These are phyloP conservation scores for Catenaria anguillulae DNA, from an alignment of 371 early-diverging fungal genomes.

Conservation along the genomic window DNA sequence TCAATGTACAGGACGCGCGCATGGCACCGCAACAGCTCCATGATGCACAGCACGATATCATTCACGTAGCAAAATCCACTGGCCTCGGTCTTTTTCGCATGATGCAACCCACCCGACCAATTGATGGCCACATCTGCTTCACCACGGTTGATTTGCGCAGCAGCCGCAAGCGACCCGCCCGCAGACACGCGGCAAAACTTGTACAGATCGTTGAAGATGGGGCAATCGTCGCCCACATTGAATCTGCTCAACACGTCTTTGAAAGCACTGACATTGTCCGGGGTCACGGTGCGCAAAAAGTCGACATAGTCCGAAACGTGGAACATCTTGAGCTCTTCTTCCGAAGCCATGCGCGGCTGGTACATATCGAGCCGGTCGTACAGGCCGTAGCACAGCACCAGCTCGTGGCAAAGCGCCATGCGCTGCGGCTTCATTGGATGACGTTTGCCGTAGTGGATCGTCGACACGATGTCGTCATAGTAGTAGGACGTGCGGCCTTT, in stretches of 20 bases:
- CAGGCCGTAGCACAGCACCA: constrained; percentile 73
- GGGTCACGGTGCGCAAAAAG: constrained; percentile 85
- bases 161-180: constrained; percentile 76
- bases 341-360: constrained; percentile 84
- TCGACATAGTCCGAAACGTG: constrained; percentile 96
- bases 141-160: constrained; percentile 60
- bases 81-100: constrained; percentile 92
- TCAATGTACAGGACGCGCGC: constrained; percentile 97
- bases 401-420: constrained; percentile 73
- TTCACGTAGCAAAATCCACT: constrained; percentile 99
- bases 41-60: constrained; percentile 93
- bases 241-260: constrained; percentile 50
- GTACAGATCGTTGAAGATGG: constrained; percentile 90
- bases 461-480: constrained; percentile 69
- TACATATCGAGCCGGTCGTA: constrained; percentile 75
- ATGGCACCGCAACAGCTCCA: constrained; percentile 80
- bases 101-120: constrained; percentile 99
- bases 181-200: constrained; percentile 85
- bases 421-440: constrained; percentile 98
- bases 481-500: constrained; percentile 61
- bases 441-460: constrained; percentile 68
- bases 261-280: constrained; percentile 64
- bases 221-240: constrained; percentile 95
- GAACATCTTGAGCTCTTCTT: constrained; percentile 89
- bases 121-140: constrained; percentile 93